These are phyloP conservation scores for Canavalia ensiformis DNA, from an alignment of 306 rosid genomes.

Conservation along the genomic window DNA sequence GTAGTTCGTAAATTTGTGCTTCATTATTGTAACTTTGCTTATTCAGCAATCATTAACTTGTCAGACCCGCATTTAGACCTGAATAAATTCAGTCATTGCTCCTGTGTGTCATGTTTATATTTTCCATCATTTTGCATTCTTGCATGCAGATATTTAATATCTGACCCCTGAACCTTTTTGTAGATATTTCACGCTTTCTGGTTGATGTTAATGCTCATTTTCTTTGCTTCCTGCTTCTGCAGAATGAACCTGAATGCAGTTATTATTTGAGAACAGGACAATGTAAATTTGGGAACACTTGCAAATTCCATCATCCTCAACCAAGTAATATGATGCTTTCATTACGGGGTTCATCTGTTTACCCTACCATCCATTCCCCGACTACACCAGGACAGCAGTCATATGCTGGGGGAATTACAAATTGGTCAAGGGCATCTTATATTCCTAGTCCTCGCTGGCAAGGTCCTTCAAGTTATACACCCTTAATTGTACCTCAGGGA, in stretches of 20 bases:
- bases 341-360: constrained; percentile 79
- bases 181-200: constrained; percentile 13
- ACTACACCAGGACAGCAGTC: constrained; percentile 84
- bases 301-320: constrained; percentile 96
- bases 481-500: constrained; percentile 88
- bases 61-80: neutral
- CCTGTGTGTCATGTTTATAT: constrained; percentile 9
- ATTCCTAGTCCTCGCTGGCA: constrained; percentile 94
- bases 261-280: constrained; percentile 94
- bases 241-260: constrained; percentile 84
- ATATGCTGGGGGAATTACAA: constrained; percentile 77
- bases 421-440: constrained; percentile 91
- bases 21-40: constrained; percentile 39
- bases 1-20: constrained; percentile 38
- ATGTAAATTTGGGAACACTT: constrained; percentile 88
- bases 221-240: constrained; percentile 48
- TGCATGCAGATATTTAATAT: constrained; percentile 27
- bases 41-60: constrained; percentile 26
- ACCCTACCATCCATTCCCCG: constrained; percentile 84
- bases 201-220: constrained; percentile 37
- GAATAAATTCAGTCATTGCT: constrained; percentile 12
- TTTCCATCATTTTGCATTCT: constrained; percentile 35
- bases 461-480: constrained; percentile 88
- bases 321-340: constrained; percentile 93
- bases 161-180: constrained; percentile 23